Evolutionary conservation across 208 protist genomes (phyloP).

Genomic region (Trypanosoma brucei): DNA sequence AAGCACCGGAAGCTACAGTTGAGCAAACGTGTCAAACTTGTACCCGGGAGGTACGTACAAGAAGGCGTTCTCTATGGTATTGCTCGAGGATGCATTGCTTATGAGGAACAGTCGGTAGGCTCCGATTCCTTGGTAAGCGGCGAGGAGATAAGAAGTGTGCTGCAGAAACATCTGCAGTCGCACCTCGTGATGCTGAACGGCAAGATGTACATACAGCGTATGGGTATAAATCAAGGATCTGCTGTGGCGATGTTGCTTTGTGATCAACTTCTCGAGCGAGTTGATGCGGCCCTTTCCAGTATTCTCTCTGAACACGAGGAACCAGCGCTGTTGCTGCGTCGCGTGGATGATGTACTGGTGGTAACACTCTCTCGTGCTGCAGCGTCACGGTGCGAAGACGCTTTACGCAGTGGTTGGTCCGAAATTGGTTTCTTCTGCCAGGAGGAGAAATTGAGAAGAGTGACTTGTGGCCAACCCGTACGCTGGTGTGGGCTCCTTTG

Average conservation of each 20-base stretch:
- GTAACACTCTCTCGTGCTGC: conserved; percentile 49
- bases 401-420: conserved; percentile 43
- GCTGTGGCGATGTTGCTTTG: conserved; percentile 76
- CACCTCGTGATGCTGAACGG: conserved; percentile 43
- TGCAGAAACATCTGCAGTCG: conserved; percentile 36
- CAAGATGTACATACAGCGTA: conserved; percentile 40
- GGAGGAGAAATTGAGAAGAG: conserved; percentile 22
- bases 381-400: conserved; percentile 34
- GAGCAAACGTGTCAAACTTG: conserved; percentile 15
- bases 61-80: conserved; percentile 28
- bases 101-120: conserved; percentile 15
- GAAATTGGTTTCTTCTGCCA: conserved; percentile 51
- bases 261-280: conserved; percentile 39
- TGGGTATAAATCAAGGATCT: conserved; percentile 70
- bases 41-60: conserved; percentile 20
- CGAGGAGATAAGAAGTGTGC: conserved; percentile 27
- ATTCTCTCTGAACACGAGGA: conserved; percentile 35
- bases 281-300: conserved; percentile 20
- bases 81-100: conserved; percentile 39
- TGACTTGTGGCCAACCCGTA: conserved; percentile 10
- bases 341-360: conserved; percentile 76
- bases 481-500: conserved; percentile 64
- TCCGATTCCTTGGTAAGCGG: conserved; percentile 25
- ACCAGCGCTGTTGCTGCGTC: conserved; percentile 51
- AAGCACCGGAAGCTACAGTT: conserved; percentile 12